Evolutionary conservation across 768 basidiomycete genomes (phyloP).

Genomic region (Lentinula sp.): DNA sequence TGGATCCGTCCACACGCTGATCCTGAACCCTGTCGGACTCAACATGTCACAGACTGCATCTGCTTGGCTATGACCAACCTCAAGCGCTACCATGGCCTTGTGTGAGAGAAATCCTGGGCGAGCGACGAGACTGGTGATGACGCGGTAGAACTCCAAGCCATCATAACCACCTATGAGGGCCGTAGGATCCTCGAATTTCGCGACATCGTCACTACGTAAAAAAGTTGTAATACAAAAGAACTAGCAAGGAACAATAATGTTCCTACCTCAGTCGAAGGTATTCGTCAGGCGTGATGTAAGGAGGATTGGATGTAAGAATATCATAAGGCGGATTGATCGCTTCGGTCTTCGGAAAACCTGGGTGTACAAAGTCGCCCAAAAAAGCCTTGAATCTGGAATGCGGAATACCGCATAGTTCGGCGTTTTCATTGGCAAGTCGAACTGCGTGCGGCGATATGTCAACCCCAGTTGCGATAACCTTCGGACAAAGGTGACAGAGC

Average conservation of each 20-base stretch:
- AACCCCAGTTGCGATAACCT: constrained; percentile 54
- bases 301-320: constrained; percentile 79
- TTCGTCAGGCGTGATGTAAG: constrained; percentile 71
- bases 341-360: constrained; percentile 28
- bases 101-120: constrained; percentile 43
- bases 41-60: constrained; percentile 55
- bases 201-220: constrained; percentile 50
- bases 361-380: constrained; percentile 37
- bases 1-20: constrained; percentile 75
- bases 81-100: constrained; percentile 62
- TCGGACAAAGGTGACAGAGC: constrained; percentile 61
- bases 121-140: constrained; percentile 59
- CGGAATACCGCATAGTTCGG: constrained; percentile 32
- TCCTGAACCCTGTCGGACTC: constrained; percentile 31
- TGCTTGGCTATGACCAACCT: constrained; percentile 76
- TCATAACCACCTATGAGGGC: constrained; percentile 76
- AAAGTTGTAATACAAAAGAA: not conserved
- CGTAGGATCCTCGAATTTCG: constrained; percentile 69
- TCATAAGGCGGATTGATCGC: constrained; percentile 51
- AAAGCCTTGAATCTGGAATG: constrained; percentile 24
- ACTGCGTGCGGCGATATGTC: constrained; percentile 64
- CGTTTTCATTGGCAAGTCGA: constrained; percentile 43
- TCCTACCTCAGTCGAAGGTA: constrained; percentile 42
- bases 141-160: constrained; percentile 61
- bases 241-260: not conserved